phyloP scores from a whole-genome alignment of 768 basidiomycete species.

The Pulveroboletus sp. region DNA sequence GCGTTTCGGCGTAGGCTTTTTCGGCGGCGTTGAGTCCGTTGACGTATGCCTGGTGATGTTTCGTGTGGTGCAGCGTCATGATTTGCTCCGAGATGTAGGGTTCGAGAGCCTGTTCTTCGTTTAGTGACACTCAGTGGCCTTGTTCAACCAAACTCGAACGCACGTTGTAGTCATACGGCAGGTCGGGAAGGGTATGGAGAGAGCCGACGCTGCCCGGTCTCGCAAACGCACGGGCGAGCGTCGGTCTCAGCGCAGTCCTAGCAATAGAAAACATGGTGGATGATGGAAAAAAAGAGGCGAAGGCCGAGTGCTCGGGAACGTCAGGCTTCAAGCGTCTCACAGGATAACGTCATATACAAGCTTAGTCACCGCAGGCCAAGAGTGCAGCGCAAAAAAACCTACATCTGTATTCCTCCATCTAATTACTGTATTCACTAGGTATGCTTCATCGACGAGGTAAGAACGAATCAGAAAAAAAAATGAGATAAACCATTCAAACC shows the following conservation, averaged over 20 bases:
- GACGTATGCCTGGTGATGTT: constrained; percentile 93
- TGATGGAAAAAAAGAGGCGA: neutral
- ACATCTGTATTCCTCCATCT: constrained; percentile 7
- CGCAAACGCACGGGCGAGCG: constrained; percentile 45
- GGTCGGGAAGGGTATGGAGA: constrained; percentile 71
- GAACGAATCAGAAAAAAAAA: constrained; percentile 1
- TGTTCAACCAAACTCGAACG: constrained; percentile 18
- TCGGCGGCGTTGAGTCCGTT: constrained; percentile 93
- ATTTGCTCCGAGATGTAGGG: constrained; percentile 90
- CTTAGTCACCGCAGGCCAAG: neutral
- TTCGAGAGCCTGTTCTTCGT: constrained; percentile 67
- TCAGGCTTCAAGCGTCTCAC: neutral
- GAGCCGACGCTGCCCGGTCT: constrained; percentile 41
- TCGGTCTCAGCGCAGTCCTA: constrained; percentile 42
- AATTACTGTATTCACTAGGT: constrained; percentile 7
- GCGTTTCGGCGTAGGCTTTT: constrained; percentile 66
- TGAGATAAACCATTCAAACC: constrained; percentile 5
- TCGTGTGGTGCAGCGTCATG: constrained; percentile 90
- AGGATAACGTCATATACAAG: constrained; percentile 12
- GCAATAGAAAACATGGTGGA: constrained; percentile 49
- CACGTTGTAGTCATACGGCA: constrained; percentile 82
- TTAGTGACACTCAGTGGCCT: too few species aligned
- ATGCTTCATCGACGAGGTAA: neutral
- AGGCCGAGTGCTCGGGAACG: neutral
- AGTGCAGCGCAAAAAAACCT: neutral